These are phyloP conservation scores for Warburgia ugandensis DNA, from an alignment of 164 flowering plant genomes.

Conservation along the genomic window DNA sequence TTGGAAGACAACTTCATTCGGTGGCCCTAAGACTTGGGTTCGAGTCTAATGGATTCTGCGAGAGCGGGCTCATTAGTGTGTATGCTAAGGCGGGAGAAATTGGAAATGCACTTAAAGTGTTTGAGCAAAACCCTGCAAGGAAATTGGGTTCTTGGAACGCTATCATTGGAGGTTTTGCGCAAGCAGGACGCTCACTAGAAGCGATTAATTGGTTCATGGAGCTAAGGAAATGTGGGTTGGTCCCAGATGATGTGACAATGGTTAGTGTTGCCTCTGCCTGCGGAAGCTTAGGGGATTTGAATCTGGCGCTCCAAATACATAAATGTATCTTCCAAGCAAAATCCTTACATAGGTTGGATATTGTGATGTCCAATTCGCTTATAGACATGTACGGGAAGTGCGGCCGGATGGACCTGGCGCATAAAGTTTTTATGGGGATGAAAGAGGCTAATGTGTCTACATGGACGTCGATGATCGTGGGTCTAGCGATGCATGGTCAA, in stretches of 20 bases:
- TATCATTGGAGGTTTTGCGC: slow-evolving; percentile 43
- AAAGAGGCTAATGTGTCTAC: slow-evolving; percentile 41
- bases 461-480: slow-evolving; percentile 59
- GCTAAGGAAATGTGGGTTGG: slow-evolving; percentile 35
- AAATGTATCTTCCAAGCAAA: slow-evolving; percentile 44
- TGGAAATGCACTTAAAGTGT: slow-evolving; percentile 41
- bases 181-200: slow-evolving; percentile 40
- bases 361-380: slow-evolving; percentile 42
- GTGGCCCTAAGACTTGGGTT: slow-evolving; percentile 31
- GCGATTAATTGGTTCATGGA: slow-evolving; percentile 33
- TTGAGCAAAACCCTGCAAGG: slow-evolving; percentile 43
- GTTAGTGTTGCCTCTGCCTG: slow-evolving; percentile 57
- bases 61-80: slow-evolving; percentile 48
- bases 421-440: slow-evolving; percentile 32
- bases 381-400: slow-evolving; percentile 72
- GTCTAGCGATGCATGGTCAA: slow-evolving; percentile 49
- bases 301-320: slow-evolving; percentile 53
- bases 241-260: slow-evolving; percentile 60
- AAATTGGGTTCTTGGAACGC: slow-evolving; percentile 70
- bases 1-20: slow-evolving; percentile 38
- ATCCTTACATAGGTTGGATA: slow-evolving; percentile 24
- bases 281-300: slow-evolving; percentile 49
- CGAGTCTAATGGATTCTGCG: slow-evolving; percentile 37
- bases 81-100: slow-evolving; percentile 42
- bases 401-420: slow-evolving; percentile 52